Percentiles rank a stretch among this genome's conserved stretches.
These are phyloP conservation scores for Phytophthora niederhauseri DNA, from an alignment of 352 stramenopile species.

Conservation along the genomic window DNA sequence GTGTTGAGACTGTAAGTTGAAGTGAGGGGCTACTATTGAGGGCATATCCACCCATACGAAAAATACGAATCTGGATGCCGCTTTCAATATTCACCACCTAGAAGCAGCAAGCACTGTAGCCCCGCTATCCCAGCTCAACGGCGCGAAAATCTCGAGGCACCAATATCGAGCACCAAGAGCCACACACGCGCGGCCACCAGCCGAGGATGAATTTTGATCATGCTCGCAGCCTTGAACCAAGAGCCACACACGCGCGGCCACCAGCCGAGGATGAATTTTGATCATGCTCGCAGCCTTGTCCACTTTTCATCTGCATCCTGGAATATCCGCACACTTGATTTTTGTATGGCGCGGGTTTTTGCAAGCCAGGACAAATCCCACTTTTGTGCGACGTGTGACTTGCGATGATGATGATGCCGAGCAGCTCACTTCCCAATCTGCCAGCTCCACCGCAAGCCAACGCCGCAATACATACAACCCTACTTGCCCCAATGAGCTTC, in stretches of 20 bases:
- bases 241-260: neutral
- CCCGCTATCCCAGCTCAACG: neutral
- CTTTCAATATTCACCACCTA: neutral
- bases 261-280: neutral
- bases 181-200: too few relatives aligned
- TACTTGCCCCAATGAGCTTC: conserved; percentile 16
- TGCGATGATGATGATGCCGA: conserved; percentile 1
- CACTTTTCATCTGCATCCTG: neutral
- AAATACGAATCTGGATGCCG: neutral
- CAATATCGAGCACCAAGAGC: neutral
- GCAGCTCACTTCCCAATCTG: conserved; percentile 23
- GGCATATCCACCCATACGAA: neutral
- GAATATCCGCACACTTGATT: neutral
- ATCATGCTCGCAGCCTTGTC: neutral
- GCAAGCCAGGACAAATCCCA: neutral
- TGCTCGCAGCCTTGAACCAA: neutral
- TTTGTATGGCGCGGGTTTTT: neutral
- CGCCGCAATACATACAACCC: neutral
- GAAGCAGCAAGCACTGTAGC: neutral
- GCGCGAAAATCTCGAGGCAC: too few relatives aligned
- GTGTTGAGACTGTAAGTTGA: neutral
- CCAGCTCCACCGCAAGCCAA: conserved; percentile 5
- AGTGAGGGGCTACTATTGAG: neutral
- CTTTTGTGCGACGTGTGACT: conserved; percentile 4
- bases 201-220: neutral